A percentile compares a stretch with the other conserved stretches of the same genome.
Evolutionary conservation across 345 rosid genomes (phyloP).

Genomic region (Firmiana major): DNA sequence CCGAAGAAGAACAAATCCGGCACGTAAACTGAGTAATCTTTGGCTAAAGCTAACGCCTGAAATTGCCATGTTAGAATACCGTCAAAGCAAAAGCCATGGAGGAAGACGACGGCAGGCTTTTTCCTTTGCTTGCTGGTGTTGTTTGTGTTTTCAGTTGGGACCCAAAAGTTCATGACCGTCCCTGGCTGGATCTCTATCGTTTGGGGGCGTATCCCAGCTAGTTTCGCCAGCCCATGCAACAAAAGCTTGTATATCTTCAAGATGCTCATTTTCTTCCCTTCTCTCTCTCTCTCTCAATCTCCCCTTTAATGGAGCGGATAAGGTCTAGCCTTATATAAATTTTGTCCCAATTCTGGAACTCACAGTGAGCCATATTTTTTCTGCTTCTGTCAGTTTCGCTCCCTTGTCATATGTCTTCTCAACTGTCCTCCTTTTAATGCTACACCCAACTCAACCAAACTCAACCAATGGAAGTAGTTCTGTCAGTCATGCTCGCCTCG

Average conservation of each 20-base stretch:
- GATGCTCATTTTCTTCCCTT: conserved; percentile 17
- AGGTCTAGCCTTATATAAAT: too few species aligned
- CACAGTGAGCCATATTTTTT: too few species aligned
- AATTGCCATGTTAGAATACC: conserved; percentile 45
- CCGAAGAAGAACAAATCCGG: conserved; percentile 54
- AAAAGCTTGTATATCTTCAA: conserved; percentile 16
- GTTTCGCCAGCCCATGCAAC: conserved; percentile 21
- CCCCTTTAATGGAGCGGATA: too few species aligned
- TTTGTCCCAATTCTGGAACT: too few species aligned
- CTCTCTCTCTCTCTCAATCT: not conserved
- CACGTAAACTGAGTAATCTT: conserved; percentile 35
- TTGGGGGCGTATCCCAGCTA: conserved; percentile 22
- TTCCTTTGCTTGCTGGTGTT: not conserved
- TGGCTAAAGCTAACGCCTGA: conserved; percentile 33
- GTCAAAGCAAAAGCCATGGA: conserved; percentile 33
- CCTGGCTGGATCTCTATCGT: conserved; percentile 33
- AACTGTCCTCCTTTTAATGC: too few species aligned
- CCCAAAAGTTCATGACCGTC: conserved; percentile 41
- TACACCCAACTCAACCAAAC: too few species aligned
- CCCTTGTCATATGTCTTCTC: too few species aligned
- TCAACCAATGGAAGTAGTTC: too few species aligned
- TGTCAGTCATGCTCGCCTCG: too few species aligned
- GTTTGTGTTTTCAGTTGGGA: conserved; percentile 11
- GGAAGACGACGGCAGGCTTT: conserved; percentile 33
- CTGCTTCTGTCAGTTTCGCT: too few species aligned